phyloP scores from a whole-genome alignment of 352 stramenopile species.

The Phytophthora niederhauseri region DNA sequence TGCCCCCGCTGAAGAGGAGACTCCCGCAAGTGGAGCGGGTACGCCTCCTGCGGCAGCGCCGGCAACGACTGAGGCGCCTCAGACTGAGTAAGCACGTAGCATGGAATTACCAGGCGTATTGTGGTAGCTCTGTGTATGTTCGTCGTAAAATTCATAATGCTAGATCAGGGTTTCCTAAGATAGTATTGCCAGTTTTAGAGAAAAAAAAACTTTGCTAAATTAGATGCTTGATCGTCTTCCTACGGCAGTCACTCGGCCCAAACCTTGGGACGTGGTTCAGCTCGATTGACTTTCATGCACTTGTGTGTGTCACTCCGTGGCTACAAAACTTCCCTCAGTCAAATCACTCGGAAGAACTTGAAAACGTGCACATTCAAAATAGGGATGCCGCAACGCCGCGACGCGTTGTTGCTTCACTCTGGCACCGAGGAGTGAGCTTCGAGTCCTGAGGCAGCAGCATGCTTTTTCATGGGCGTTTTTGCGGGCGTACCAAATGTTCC shows the following conservation, averaged over 20 bases:
- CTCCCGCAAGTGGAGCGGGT: neutral
- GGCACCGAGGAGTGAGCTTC: constrained; percentile 37
- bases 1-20: neutral
- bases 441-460: constrained; percentile 26
- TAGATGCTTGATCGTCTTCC: neutral
- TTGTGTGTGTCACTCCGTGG: constrained; percentile 8
- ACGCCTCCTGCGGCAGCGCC: neutral
- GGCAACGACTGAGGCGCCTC: neutral
- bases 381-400: constrained; percentile 3
- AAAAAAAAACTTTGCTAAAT: too few relatives aligned
- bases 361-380: constrained; percentile 31
- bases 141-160: constrained; percentile 36
- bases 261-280: neutral
- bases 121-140: too few relatives aligned
- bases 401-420: constrained; percentile 23
- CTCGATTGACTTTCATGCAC: constrained; percentile 1
- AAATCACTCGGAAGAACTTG: constrained; percentile 17
- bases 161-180: constrained; percentile 13
- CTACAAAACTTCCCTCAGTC: constrained; percentile 18
- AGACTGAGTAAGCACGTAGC: constrained; percentile 24
- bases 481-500: constrained; percentile 17
- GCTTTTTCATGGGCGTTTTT: constrained; percentile 23
- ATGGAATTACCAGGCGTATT: constrained; percentile 31
- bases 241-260: neutral
- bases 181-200: too few relatives aligned